A percentile compares a stretch with the other conserved stretches of the same genome.
phyloP scores from a whole-genome alignment of 176 grass and related monocot genomes.

The Ananas comosus region DNA sequence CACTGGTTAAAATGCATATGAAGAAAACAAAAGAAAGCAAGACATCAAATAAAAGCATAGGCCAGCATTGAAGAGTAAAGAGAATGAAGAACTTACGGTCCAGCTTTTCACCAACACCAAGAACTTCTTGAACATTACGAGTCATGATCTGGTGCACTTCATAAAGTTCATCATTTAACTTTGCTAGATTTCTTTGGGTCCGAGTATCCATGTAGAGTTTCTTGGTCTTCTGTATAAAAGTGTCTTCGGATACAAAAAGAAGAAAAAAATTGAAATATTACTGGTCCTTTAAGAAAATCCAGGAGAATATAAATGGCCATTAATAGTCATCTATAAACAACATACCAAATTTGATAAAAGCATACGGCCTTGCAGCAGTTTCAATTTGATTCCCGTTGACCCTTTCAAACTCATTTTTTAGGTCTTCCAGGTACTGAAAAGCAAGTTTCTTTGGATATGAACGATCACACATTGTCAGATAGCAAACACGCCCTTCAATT shows the following conservation, averaged over 20 bases:
- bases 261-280: conserved; percentile 11
- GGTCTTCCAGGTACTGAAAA: conserved; percentile 92
- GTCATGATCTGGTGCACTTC: conserved; percentile 97
- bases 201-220: conserved; percentile 88
- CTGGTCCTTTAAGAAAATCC: neutral
- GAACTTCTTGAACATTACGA: conserved; percentile 94
- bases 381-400: conserved; percentile 91
- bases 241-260: conserved; percentile 38
- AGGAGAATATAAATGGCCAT: neutral
- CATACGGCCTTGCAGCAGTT: conserved; percentile 92
- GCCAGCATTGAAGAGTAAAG: conserved; percentile 17
- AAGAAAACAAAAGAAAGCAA: conserved; percentile 7
- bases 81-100: conserved; percentile 48
- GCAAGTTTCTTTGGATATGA: conserved; percentile 98
- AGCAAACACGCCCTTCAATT: conserved; percentile 83
- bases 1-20: neutral
- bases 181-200: conserved; percentile 85
- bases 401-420: conserved; percentile 95
- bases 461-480: conserved; percentile 94
- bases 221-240: conserved; percentile 94
- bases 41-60: neutral
- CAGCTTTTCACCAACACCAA: conserved; percentile 91
- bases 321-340: neutral
- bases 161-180: conserved; percentile 89
- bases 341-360: conserved; percentile 94